Evolutionary conservation across 495 filamentous ascomycete species (phyloP).

Genomic region (Aspergillus baeticus): DNA sequence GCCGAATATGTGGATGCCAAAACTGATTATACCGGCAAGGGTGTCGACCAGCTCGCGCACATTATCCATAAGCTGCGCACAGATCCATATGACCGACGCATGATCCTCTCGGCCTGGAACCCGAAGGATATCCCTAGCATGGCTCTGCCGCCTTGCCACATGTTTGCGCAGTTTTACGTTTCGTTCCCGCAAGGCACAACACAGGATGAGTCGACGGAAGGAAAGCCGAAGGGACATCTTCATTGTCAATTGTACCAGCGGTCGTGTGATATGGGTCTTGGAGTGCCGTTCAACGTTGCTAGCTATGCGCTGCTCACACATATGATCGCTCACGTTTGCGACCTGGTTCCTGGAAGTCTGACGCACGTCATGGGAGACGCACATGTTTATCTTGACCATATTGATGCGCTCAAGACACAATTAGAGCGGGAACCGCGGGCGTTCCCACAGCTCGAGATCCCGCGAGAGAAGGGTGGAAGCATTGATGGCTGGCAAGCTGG

Average conservation of each 20-base stretch:
- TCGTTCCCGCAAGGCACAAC: slow-evolving; percentile 56
- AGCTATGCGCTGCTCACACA: slow-evolving; percentile 89
- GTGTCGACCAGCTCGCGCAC: slow-evolving; percentile 87
- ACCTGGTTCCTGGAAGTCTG: slow-evolving; percentile 77
- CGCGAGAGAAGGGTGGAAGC: slow-evolving; percentile 60
- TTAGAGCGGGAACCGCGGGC: slow-evolving; percentile 73
- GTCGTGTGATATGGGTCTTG: slow-evolving; percentile 95
- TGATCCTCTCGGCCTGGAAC: slow-evolving; percentile 94
- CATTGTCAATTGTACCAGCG: slow-evolving; percentile 89
- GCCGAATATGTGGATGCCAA: slow-evolving; percentile 78
- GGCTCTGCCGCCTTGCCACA: slow-evolving; percentile 95
- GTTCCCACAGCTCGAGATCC: slow-evolving; percentile 76
- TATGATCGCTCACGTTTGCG: slow-evolving; percentile 86
- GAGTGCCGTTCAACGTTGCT: slow-evolving; percentile 97
- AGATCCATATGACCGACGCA: slow-evolving; percentile 82
- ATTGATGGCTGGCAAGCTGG: slow-evolving; percentile 83
- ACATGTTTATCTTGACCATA: slow-evolving; percentile 91
- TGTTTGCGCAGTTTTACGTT: slow-evolving; percentile 99
- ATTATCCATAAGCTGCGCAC: slow-evolving; percentile 78
- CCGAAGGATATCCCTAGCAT: slow-evolving; percentile 80
- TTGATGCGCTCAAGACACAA: slow-evolving; percentile 81
- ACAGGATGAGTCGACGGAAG: neutral
- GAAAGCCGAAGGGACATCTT: slow-evolving; percentile 54
- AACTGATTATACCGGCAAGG: slow-evolving; percentile 82
- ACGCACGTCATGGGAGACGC: slow-evolving; percentile 96